Conservation (phyloP, 169 alveolate genomes). For the Eimeria necatrix region DNA sequence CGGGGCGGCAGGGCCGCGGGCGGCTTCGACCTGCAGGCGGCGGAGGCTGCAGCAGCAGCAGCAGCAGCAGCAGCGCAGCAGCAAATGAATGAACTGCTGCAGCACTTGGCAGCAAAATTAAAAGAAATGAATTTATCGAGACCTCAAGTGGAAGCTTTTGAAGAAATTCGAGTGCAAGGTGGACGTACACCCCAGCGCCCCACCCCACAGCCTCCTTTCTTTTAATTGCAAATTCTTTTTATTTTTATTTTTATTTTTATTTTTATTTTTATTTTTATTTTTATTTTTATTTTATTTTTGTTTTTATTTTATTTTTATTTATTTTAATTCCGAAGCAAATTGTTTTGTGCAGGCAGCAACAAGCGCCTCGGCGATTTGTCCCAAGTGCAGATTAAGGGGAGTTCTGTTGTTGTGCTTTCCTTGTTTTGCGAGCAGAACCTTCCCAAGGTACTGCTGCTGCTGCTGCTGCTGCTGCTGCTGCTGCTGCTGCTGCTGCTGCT, state of each 20-base stretch:
- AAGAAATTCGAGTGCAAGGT: slow-evolving; percentile 17
- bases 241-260: too few species aligned
- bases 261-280: too few species aligned
- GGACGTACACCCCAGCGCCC: neutral
- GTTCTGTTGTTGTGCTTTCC: slow-evolving; percentile 17
- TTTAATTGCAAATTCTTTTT: neutral
- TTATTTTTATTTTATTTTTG: too few species aligned
- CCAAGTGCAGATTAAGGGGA: slow-evolving; percentile 46
- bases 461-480: neutral
- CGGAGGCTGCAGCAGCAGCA: slow-evolving; percentile 17
- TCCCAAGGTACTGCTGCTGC: slow-evolving; percentile 19
- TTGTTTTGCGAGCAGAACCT: slow-evolving; percentile 50
- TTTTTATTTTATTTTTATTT: too few species aligned
- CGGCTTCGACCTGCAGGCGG: neutral
- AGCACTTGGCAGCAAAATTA: neutral
- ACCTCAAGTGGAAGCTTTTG: slow-evolving; percentile 30
- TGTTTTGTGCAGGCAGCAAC: neutral
- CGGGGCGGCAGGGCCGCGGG: neutral
- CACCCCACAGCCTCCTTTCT: too few species aligned
- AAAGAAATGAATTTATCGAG: slow-evolving; percentile 5
- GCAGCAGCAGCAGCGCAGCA: slow-evolving; percentile 65
- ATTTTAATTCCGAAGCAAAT: too few species aligned
- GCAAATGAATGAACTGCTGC: slow-evolving; percentile 49
- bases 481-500: neutral
- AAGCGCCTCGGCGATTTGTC: slow-evolving; percentile 51